These are phyloP conservation scores for Phytophthora foliorum DNA, from an alignment of 352 stramenopile genomes.

Conservation along the genomic window DNA sequence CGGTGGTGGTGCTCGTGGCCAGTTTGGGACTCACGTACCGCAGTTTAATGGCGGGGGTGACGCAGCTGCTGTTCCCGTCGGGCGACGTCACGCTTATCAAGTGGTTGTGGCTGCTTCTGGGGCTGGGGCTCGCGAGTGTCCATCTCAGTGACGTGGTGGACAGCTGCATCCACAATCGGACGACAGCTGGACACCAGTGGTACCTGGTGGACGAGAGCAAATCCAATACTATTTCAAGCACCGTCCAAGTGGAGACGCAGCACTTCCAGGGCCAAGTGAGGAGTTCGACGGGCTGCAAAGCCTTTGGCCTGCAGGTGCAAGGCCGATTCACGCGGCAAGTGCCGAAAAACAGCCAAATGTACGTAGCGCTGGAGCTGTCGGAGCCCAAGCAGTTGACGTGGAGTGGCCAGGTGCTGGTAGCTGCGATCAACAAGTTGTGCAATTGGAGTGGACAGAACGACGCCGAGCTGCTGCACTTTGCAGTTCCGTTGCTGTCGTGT, in stretches of 20 bases:
- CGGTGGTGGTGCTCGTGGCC: slow-evolving; percentile 15
- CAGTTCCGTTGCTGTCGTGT: slow-evolving; percentile 49
- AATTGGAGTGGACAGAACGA: slow-evolving; percentile 7
- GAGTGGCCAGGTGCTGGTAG: background rate
- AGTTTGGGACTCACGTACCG: background rate
- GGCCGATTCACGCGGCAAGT: slow-evolving; percentile 62
- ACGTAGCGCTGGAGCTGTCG: slow-evolving; percentile 63
- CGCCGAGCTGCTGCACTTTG: slow-evolving; percentile 51
- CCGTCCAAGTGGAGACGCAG: slow-evolving; percentile 20
- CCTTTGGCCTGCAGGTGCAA: slow-evolving; percentile 64
- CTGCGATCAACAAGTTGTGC: background rate
- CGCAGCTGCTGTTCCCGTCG: slow-evolving; percentile 57
- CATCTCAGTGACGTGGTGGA: slow-evolving; percentile 35
- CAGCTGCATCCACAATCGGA: slow-evolving; percentile 10
- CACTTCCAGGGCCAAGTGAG: slow-evolving; percentile 33
- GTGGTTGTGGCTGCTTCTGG: slow-evolving; percentile 45
- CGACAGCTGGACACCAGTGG: slow-evolving; percentile 1
- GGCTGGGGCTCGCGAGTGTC: slow-evolving; percentile 50
- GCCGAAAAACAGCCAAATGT: slow-evolving; percentile 42
- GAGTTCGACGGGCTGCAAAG: background rate
- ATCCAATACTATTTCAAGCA: slow-evolving; percentile 4
- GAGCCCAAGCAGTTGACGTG: slow-evolving; percentile 15
- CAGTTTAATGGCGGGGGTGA: slow-evolving; percentile 15
- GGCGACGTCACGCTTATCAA: slow-evolving; percentile 57
- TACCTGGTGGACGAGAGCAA: slow-evolving; percentile 26